These are phyloP conservation scores for Fomitopsis serialis DNA, from an alignment of 768 basidiomycete genomes.

Conservation along the genomic window DNA sequence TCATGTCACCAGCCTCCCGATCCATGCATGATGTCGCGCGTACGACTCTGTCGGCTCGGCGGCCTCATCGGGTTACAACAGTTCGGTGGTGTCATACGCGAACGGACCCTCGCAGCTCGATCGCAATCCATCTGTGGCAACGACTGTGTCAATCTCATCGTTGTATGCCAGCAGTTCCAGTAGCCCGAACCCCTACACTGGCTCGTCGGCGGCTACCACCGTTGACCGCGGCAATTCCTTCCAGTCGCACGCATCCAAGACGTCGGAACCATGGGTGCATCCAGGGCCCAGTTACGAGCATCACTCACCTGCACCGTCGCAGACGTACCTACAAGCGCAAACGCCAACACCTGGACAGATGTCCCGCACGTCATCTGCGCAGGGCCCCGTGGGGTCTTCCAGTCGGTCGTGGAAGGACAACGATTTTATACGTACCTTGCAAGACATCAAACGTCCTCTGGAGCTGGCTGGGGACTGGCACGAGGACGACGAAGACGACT, in stretches of 20 bases:
- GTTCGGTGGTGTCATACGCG: background rate
- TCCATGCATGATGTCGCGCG: conserved; percentile 8
- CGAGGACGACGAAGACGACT: conserved; percentile 47
- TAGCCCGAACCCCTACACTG: background rate
- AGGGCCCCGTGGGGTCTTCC: conserved; percentile 16
- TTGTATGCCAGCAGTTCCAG: conserved; percentile 12
- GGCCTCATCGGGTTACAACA: conserved; percentile 9
- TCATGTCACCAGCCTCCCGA: conserved; percentile 3
- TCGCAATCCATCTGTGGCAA: conserved; percentile 15
- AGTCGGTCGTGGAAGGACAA: conserved; percentile 18
- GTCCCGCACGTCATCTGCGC: conserved; percentile 26
- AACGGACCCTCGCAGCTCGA: conserved; percentile 7
- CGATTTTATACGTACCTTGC: conserved; percentile 21
- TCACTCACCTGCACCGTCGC: background rate
- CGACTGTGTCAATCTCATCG: conserved; percentile 12
- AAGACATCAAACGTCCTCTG: conserved; percentile 31
- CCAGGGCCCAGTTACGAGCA: background rate
- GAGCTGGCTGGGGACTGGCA: conserved; percentile 41
- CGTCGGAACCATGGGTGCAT: conserved; percentile 15
- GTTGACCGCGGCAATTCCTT: conserved; percentile 27
- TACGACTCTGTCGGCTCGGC: conserved; percentile 12
- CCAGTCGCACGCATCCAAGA: conserved; percentile 20
- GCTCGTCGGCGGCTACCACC: conserved; percentile 18
- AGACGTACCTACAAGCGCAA: conserved; percentile 17
- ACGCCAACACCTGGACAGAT: conserved; percentile 20